phyloP scores from a whole-genome alignment of 495 filamentous ascomycete species.

The Neurospora sublineolata region DNA sequence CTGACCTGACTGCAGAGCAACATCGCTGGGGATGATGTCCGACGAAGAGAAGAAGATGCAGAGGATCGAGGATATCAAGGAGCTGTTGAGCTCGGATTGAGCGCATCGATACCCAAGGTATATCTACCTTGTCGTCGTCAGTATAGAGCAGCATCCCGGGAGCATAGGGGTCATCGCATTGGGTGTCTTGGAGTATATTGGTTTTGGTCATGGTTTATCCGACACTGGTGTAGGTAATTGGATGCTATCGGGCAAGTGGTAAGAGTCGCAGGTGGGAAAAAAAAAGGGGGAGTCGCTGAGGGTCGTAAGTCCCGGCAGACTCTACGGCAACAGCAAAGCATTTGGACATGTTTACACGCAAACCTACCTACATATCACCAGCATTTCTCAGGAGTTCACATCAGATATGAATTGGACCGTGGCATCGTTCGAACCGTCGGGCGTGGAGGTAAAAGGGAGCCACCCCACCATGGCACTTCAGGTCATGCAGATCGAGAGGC shows the following conservation, averaged over 20 bases:
- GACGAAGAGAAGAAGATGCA: conserved; percentile 89
- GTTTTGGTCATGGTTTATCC: not conserved
- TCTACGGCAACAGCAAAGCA: too few species aligned
- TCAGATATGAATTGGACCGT: too few species aligned
- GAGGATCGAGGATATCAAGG: conserved; percentile 85
- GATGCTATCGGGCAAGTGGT: not conserved
- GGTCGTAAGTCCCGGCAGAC: too few species aligned
- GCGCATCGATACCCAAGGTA: not conserved
- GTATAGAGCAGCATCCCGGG: not conserved
- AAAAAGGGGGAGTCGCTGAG: too few species aligned
- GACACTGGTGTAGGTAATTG: not conserved
- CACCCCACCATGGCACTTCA: too few species aligned
- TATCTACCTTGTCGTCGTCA: not conserved
- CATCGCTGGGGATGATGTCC: conserved; percentile 81
- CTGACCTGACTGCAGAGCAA: conserved; percentile 52
- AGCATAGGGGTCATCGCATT: not conserved
- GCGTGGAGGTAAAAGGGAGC: too few species aligned
- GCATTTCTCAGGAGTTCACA: too few species aligned
- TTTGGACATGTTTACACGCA: too few species aligned
- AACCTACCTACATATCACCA: too few species aligned
- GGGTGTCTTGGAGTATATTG: not conserved
- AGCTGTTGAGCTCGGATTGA: conserved; percentile 60
- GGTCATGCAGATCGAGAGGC: too few species aligned
- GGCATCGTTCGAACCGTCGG: too few species aligned
- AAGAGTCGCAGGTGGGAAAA: too few species aligned